Percentiles rank a stretch among this genome's conserved stretches.
phyloP scores from a whole-genome alignment of 2,329 filamentous ascomycete genomes.

The Aaosphaeria pasadenensis region DNA sequence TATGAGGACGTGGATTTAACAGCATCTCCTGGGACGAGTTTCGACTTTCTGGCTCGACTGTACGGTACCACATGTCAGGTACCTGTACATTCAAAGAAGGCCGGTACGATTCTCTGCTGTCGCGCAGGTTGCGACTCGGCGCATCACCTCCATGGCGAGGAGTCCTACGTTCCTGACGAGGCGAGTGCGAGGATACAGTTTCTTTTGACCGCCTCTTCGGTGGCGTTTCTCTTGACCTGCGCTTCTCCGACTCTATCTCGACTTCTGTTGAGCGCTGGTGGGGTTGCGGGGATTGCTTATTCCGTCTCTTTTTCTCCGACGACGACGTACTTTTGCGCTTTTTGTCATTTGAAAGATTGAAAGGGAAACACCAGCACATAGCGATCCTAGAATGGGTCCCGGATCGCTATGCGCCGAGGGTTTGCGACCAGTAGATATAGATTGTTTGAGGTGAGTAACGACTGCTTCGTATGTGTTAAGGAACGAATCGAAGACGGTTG shows the following conservation, averaged over 20 bases:
- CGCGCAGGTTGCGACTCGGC: slow-evolving; percentile 14
- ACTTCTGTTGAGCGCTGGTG: slow-evolving; percentile 23
- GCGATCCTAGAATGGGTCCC: slow-evolving; percentile 21
- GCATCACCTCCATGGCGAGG: slow-evolving; percentile 13
- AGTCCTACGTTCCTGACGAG: slow-evolving; percentile 20
- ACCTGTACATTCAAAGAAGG: slow-evolving; percentile 24
- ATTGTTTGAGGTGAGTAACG: slow-evolving; percentile 9
- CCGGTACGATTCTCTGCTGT: slow-evolving; percentile 15
- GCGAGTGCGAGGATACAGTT: slow-evolving; percentile 17
- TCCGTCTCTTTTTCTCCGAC: slow-evolving; percentile 28
- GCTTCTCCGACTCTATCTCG: slow-evolving; percentile 26
- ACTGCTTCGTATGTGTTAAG: slow-evolving; percentile 19
- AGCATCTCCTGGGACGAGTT: slow-evolving; percentile 34
- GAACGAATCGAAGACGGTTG: slow-evolving; percentile 24
- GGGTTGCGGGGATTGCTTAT: slow-evolving; percentile 15
- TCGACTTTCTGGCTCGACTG: slow-evolving; percentile 18
- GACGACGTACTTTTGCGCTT: slow-evolving; percentile 27
- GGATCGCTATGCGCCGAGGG: slow-evolving; percentile 24
- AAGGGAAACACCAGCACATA: slow-evolving; percentile 38
- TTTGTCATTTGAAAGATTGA: slow-evolving; percentile 26
- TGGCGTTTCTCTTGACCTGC: slow-evolving; percentile 23
- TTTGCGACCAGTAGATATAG: slow-evolving; percentile 11
- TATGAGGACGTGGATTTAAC: slow-evolving; percentile 34
- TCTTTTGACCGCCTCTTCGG: slow-evolving; percentile 24
- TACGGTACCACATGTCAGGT: slow-evolving; percentile 26